Evolutionary conservation across 768 basidiomycete genomes (phyloP).

Genomic region (Panus rudis): DNA sequence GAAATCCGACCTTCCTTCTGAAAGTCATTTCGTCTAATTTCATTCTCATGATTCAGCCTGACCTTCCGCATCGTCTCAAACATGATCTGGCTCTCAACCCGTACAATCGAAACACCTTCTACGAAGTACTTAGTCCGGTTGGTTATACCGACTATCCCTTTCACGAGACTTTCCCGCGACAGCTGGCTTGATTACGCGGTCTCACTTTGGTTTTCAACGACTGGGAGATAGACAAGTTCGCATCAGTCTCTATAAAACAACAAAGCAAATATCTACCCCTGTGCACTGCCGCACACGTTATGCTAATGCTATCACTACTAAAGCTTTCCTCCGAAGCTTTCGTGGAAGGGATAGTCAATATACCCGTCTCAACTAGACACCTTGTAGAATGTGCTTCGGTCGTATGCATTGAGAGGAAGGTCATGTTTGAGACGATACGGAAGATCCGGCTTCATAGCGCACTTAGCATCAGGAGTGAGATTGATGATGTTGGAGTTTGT

Average conservation of each 20-base stretch:
- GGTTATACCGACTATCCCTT: conserved; percentile 16
- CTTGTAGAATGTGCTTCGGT: conserved; percentile 8
- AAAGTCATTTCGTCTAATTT: not conserved
- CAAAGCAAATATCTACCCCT: no score
- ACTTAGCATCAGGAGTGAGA: not conserved
- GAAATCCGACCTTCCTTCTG: no score
- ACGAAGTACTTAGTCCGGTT: not conserved
- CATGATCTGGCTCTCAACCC: conserved; percentile 6
- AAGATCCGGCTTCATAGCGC: conserved; percentile 8
- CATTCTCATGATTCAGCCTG: conserved; percentile 2
- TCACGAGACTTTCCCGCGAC: no score
- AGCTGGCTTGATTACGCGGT: no score
- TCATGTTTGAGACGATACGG: conserved; percentile 12
- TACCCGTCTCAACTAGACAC: conserved; percentile 4
- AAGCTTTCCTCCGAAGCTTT: not conserved
- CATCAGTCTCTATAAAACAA: no score
- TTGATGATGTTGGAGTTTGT: not conserved
- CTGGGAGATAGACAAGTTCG: no score
- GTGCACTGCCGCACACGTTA: no score
- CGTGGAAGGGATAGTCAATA: conserved; percentile 14
- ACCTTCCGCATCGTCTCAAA: conserved; percentile 13
- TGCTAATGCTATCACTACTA: no score
- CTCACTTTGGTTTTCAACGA: no score
- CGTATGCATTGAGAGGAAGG: conserved; percentile 4
- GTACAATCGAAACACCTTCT: conserved; percentile 6